phyloP scores from a whole-genome alignment of 2,329 filamentous ascomycete species.

The Monosporascus sp. region DNA sequence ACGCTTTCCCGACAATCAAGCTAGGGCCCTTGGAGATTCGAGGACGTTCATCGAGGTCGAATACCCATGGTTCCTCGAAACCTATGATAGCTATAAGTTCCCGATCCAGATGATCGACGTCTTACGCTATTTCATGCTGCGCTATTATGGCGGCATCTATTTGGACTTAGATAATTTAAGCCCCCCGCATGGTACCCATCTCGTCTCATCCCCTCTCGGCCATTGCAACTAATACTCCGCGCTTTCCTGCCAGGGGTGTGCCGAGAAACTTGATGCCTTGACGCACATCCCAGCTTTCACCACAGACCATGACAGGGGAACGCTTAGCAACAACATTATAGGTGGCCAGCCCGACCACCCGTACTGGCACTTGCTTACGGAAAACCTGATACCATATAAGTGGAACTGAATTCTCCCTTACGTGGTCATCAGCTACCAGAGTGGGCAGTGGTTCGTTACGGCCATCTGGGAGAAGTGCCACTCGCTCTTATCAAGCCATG shows the following conservation, averaged over 20 bases:
- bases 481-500: conserved; percentile 7
- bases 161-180: conserved; percentile 60
- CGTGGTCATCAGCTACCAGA: conserved; percentile 70
- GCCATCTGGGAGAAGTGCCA: conserved; percentile 66
- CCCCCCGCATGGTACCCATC: background rate
- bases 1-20: too few relatives aligned
- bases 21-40: too few relatives aligned
- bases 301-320: conserved; percentile 38
- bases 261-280: conserved; percentile 59
- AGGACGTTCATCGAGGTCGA: too few relatives aligned
- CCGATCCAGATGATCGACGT: conserved; percentile 74
- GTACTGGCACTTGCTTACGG: conserved; percentile 63
- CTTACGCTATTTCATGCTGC: conserved; percentile 73
- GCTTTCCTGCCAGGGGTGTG: conserved; percentile 51
- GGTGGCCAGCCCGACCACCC: conserved; percentile 62
- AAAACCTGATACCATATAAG: conserved; percentile 58
- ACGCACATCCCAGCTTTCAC: conserved; percentile 62
- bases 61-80: too few relatives aligned
- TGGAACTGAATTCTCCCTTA: conserved; percentile 65
- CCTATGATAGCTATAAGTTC: conserved; percentile 69
- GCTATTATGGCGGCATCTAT: conserved; percentile 74
- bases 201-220: background rate
- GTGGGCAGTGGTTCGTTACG: conserved; percentile 64
- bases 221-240: background rate
- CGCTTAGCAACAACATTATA: conserved; percentile 60